Evolutionary conservation across 495 filamentous ascomycete genomes (phyloP).

Genomic region (Oidiodendron maius): DNA sequence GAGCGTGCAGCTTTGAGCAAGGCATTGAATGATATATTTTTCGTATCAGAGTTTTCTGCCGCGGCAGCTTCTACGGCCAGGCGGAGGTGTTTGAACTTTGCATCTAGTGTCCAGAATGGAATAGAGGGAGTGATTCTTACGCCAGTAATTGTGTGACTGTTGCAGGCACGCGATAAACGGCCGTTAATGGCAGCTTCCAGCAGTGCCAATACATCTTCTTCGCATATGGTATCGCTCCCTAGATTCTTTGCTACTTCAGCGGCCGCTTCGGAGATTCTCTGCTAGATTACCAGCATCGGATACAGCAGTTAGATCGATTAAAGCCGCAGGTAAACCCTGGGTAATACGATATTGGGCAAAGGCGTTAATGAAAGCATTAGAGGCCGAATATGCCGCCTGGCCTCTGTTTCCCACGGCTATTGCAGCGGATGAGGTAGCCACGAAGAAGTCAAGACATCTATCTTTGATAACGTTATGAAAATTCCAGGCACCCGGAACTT

Average conservation of each 20-base stretch:
- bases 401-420: slow-evolving; percentile 53
- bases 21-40: slow-evolving; percentile 30
- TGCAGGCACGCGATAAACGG: slow-evolving; percentile 9
- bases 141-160: slow-evolving; percentile 44
- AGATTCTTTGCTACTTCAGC: slow-evolving; percentile 42
- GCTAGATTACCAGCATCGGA: slow-evolving; percentile 29
- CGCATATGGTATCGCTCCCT: slow-evolving; percentile 45
- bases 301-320: slow-evolving; percentile 46
- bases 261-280: slow-evolving; percentile 30
- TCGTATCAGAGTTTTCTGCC: slow-evolving; percentile 21
- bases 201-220: slow-evolving; percentile 43
- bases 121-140: slow-evolving; percentile 31
- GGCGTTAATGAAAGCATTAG: slow-evolving; percentile 56
- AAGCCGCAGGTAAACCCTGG: slow-evolving; percentile 39
- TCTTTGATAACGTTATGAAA: slow-evolving; percentile 45
- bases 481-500: slow-evolving; percentile 51
- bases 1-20: slow-evolving; percentile 35
- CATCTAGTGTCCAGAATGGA: slow-evolving; percentile 44
- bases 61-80: slow-evolving; percentile 37
- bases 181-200: slow-evolving; percentile 42
- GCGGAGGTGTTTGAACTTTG: slow-evolving; percentile 44
- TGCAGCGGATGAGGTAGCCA: slow-evolving; percentile 56
- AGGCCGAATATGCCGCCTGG: slow-evolving; percentile 60
- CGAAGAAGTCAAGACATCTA: slow-evolving; percentile 57
- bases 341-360: slow-evolving; percentile 41